Evolutionary conservation across 768 basidiomycete species (phyloP).

Genomic region (Rhizopogon vesiculosus): DNA sequence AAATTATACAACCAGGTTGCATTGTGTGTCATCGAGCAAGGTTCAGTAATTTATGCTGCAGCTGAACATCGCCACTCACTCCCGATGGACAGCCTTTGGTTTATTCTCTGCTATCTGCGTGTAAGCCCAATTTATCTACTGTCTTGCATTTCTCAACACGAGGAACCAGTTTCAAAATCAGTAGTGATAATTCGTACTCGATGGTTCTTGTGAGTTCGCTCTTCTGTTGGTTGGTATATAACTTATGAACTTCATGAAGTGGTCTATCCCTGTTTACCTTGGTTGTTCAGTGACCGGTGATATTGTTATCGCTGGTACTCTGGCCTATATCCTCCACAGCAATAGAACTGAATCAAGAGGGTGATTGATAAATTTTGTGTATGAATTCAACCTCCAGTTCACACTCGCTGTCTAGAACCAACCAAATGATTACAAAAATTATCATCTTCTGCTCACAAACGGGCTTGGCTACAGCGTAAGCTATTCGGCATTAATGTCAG

Average conservation of each 20-base stretch:
- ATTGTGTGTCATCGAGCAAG: not conserved
- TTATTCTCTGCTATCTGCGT: not conserved
- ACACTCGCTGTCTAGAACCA: slow-evolving; percentile 5
- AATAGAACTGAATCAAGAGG: slow-evolving; percentile 4
- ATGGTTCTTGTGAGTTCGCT: not conserved
- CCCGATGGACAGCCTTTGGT: not conserved
- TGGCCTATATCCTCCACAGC: slow-evolving; percentile 11
- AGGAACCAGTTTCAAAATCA: not conserved
- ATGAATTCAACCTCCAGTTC: not conserved
- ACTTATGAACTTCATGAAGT: slow-evolving; percentile 9
- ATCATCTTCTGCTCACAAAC: slow-evolving; percentile 20
- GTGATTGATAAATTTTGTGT: slow-evolving; percentile 5
- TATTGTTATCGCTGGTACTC: slow-evolving; percentile 17
- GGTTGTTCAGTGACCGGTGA: slow-evolving; percentile 16
- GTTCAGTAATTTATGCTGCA: not conserved
- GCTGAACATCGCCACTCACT: not conserved
- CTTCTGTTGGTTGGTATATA: not conserved
- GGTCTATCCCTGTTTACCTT: slow-evolving; percentile 16
- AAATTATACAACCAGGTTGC: not conserved
- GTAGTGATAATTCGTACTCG: not conserved
- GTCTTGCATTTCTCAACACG: not conserved
- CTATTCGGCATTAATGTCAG: not conserved
- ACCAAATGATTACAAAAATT: slow-evolving; percentile 11
- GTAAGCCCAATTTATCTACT: not conserved
- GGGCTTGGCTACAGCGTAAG: slow-evolving; percentile 20